These are phyloP conservation scores for Linum usitatissimum DNA, from an alignment of 345 rosid genomes.

Conservation along the genomic window DNA sequence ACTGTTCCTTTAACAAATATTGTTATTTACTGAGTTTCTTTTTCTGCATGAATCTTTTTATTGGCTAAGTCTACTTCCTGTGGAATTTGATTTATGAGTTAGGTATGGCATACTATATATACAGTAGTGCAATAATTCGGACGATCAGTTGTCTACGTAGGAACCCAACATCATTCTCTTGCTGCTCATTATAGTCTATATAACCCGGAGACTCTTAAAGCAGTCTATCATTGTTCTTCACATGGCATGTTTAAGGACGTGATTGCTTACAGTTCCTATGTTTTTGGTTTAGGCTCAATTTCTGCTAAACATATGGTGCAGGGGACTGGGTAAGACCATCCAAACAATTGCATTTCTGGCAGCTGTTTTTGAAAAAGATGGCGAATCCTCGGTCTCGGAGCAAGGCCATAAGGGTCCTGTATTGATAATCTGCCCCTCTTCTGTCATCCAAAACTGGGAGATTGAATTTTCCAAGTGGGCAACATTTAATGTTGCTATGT, in stretches of 20 bases:
- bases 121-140: not conserved
- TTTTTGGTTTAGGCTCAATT: not conserved
- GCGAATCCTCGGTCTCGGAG: slow-evolving; percentile 16
- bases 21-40: not conserved
- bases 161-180: too few relatives aligned
- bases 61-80: not conserved
- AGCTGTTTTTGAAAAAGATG: slow-evolving; percentile 68
- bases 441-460: slow-evolving; percentile 92
- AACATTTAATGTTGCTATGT: slow-evolving; percentile 50
- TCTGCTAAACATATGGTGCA: slow-evolving; percentile 12
- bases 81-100: not conserved
- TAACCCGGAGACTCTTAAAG: not conserved
- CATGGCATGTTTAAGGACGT: not conserved
- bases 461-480: slow-evolving; percentile 84
- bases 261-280: not conserved
- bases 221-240: not conserved
- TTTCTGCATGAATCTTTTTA: not conserved
- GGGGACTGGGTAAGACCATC: slow-evolving; percentile 97
- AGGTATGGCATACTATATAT: not conserved
- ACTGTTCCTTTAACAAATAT: not conserved
- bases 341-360: slow-evolving; percentile 91
- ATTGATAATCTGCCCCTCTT: slow-evolving; percentile 73
- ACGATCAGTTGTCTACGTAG: too few relatives aligned
- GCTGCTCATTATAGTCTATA: too few relatives aligned
- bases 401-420: slow-evolving; percentile 43